A percentile compares a stretch with the other conserved stretches of the same genome.
Evolutionary conservation across 768 basidiomycete species (phyloP).

Genomic region (Asterophora lycoperdoides): DNA sequence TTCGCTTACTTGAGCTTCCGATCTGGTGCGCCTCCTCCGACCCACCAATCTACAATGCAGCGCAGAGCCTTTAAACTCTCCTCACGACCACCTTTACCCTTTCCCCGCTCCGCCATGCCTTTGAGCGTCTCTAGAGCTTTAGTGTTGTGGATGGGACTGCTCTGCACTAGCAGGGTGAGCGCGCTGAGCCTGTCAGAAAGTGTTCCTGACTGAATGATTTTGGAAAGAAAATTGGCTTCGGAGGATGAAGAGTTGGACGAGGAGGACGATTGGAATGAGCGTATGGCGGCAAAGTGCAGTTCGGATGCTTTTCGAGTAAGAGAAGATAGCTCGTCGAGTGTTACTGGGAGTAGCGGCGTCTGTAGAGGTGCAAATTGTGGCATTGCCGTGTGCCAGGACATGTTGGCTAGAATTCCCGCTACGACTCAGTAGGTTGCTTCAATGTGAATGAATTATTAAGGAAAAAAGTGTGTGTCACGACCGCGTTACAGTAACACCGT

Average conservation of each 20-base stretch:
- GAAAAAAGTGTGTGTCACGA: no score
- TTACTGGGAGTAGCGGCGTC: slow-evolving; percentile 27
- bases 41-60: slow-evolving; percentile 97
- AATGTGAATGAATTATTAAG: no score
- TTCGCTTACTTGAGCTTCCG: slow-evolving; percentile 76
- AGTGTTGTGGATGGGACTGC: slow-evolving; percentile 81
- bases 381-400: slow-evolving; percentile 56
- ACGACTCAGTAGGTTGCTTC: no score
- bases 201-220: slow-evolving; percentile 84
- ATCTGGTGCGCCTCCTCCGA: slow-evolving; percentile 85
- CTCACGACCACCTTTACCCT: slow-evolving; percentile 86
- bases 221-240: slow-evolving; percentile 77
- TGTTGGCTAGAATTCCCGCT: no score
- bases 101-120: slow-evolving; percentile 70
- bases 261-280: slow-evolving; percentile 47
- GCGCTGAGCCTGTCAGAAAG: slow-evolving; percentile 90
- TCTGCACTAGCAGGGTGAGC: slow-evolving; percentile 83
- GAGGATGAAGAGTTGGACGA: slow-evolving; percentile 60
- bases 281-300: slow-evolving; percentile 42
- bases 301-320: slow-evolving; percentile 44
- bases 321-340: slow-evolving; percentile 40
- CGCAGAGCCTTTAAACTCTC: slow-evolving; percentile 88
- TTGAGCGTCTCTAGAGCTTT: slow-evolving; percentile 75
- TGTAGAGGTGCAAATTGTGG: slow-evolving; percentile 34
- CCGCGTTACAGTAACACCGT: no score